phyloP scores from a whole-genome alignment of 352 stramenopile species.

The Hyaloperonospora arabidopsidis region DNA sequence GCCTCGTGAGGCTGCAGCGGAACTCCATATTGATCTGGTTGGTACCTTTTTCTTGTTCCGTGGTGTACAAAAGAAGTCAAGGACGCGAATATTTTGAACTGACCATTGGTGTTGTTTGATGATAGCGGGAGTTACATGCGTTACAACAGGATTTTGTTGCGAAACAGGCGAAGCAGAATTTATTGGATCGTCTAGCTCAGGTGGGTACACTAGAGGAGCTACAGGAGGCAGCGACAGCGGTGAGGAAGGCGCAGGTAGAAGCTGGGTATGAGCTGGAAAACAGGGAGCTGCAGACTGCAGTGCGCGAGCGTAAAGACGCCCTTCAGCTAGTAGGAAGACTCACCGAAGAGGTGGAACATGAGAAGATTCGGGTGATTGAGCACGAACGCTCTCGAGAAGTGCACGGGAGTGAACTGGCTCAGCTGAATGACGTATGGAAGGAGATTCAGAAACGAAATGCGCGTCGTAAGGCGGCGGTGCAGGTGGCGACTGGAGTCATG shows the following conservation, averaged over 20 bases:
- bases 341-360: slow-evolving; percentile 36
- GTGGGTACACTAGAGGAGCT: slow-evolving; percentile 41
- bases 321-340: slow-evolving; percentile 39
- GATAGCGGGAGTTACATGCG: slow-evolving; percentile 32
- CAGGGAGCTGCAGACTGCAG: slow-evolving; percentile 33
- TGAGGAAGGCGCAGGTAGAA: slow-evolving; percentile 26
- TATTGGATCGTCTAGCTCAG: slow-evolving; percentile 69
- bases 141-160: slow-evolving; percentile 48
- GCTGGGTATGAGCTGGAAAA: slow-evolving; percentile 32
- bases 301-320: slow-evolving; percentile 35
- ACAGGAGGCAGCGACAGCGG: slow-evolving; percentile 16
- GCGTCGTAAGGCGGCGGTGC: slow-evolving; percentile 58
- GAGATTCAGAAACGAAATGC: slow-evolving; percentile 66
- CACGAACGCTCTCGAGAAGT: slow-evolving; percentile 28
- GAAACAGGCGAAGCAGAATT: slow-evolving; percentile 63
- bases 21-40: slow-evolving; percentile 33
- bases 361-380: slow-evolving; percentile 44
- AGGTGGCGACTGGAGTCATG: slow-evolving; percentile 58
- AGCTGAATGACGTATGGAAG: slow-evolving; percentile 55
- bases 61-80: background rate
- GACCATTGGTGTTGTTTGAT: slow-evolving; percentile 1
- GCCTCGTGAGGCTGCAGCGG: slow-evolving; percentile 8
- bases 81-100: background rate
- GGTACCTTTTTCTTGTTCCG: background rate
- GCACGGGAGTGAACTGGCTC: slow-evolving; percentile 44